Evolutionary conservation across 169 alveolate genomes (phyloP).

Genomic region (Cryptosporidium sp.): DNA sequence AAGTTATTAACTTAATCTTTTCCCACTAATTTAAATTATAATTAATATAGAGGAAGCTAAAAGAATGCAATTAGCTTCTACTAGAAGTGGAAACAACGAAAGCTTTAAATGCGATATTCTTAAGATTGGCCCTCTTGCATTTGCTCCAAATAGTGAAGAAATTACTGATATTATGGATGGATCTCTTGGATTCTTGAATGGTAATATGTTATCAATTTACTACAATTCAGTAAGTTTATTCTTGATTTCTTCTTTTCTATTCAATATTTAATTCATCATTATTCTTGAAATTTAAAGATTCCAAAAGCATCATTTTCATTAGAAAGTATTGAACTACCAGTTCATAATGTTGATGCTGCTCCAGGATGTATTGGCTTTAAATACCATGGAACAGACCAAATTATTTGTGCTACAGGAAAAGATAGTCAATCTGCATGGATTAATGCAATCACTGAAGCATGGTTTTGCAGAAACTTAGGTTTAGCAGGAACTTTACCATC

Average conservation of each 20-base stretch:
- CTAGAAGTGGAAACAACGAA: conserved; percentile 63
- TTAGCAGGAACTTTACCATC: conserved; percentile 80
- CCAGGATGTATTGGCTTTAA: conserved; percentile 78
- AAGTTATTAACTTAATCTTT: conserved; percentile 13
- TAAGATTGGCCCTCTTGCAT: conserved; percentile 82
- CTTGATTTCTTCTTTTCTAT: not conserved
- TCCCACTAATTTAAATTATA: conserved; percentile 3
- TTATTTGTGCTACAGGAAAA: conserved; percentile 79
- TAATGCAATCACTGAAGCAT: conserved; percentile 82
- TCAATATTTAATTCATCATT: not conserved
- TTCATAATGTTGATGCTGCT: conserved; percentile 73
- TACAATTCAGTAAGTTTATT: conserved; percentile 59
- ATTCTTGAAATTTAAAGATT: conserved; percentile 16
- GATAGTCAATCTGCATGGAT: conserved; percentile 82
- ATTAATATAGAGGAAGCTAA: conserved; percentile 63
- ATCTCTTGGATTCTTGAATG: conserved; percentile 64
- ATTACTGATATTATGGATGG: conserved; percentile 77
- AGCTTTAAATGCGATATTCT: conserved; percentile 78
- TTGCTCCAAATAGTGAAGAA: conserved; percentile 81
- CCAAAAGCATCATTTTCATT: conserved; percentile 77
- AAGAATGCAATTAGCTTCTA: conserved; percentile 75
- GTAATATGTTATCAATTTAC: conserved; percentile 45
- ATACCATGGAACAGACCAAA: conserved; percentile 81
- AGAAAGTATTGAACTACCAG: conserved; percentile 82
- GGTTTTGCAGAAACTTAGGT: conserved; percentile 83